A percentile compares a stretch with the other conserved stretches of the same genome.
phyloP scores from a whole-genome alignment of 768 basidiomycete genomes.

The Russula virescens region DNA sequence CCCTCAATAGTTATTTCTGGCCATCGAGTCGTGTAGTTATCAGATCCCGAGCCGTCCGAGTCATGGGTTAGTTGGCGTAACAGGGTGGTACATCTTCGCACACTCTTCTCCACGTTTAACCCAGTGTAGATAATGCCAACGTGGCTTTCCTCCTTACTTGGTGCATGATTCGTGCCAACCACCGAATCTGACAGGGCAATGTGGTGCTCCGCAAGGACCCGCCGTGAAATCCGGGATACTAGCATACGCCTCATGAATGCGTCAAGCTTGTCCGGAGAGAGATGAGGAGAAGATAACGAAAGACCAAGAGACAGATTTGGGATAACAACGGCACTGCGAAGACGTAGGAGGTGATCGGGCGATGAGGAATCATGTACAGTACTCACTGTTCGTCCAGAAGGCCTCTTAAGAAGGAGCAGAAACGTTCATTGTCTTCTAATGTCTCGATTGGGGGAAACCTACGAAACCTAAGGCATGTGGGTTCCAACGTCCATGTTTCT shows the following conservation, averaged over 20 bases:
- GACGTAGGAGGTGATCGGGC: neutral
- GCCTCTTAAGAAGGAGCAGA: constrained; percentile 63
- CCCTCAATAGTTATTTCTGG: constrained; percentile 72
- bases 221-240: constrained; percentile 81
- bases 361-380: constrained; percentile 5
- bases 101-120: constrained; percentile 60
- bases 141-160: constrained; percentile 38
- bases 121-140: constrained; percentile 85
- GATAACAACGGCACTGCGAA: constrained; percentile 61
- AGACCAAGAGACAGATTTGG: constrained; percentile 78
- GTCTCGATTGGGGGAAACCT: constrained; percentile 66
- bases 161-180: constrained; percentile 29
- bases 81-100: constrained; percentile 60
- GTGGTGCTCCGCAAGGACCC: constrained; percentile 87
- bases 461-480: constrained; percentile 34
- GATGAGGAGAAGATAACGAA: constrained; percentile 75
- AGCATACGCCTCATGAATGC: constrained; percentile 90
- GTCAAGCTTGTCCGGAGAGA: constrained; percentile 74
- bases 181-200: constrained; percentile 68
- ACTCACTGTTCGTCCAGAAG: constrained; percentile 74
- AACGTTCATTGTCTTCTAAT: constrained; percentile 67
- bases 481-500: neutral
- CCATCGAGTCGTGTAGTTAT: constrained; percentile 36
- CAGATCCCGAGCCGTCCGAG: constrained; percentile 34
- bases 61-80: constrained; percentile 45